Percentiles rank a stretch among this genome's conserved stretches.
These are phyloP conservation scores for Scleroderma citrinum DNA, from an alignment of 768 basidiomycete genomes.

Conservation along the genomic window DNA sequence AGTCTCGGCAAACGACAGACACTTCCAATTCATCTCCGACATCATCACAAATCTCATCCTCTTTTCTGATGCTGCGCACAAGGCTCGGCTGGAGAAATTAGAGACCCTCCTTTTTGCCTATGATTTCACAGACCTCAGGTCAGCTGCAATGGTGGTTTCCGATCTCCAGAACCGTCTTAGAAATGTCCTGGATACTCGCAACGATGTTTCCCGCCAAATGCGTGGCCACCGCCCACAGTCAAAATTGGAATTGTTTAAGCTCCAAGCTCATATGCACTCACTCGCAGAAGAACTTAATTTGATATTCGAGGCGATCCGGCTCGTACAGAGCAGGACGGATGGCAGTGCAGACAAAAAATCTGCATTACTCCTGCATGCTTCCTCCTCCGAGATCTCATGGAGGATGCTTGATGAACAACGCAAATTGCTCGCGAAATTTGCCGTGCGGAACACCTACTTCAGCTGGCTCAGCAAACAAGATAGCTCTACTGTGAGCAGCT, in stretches of 20 bases:
- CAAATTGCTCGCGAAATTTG: constrained; percentile 78
- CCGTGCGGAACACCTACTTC: constrained; percentile 72
- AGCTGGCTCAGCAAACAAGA: constrained; percentile 85
- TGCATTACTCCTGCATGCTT: constrained; percentile 73
- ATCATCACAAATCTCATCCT: constrained; percentile 82
- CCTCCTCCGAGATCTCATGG: constrained; percentile 87
- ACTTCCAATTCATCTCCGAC: constrained; percentile 81
- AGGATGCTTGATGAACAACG: constrained; percentile 73
- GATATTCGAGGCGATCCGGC: constrained; percentile 80
- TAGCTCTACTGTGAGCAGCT: constrained; percentile 73
- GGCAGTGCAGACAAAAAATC: constrained; percentile 68
- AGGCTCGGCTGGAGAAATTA: constrained; percentile 67
- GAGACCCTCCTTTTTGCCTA: constrained; percentile 83
- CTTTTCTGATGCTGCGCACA: constrained; percentile 85
- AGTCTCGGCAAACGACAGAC: constrained; percentile 74
- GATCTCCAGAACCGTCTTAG: constrained; percentile 72
- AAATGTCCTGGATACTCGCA: constrained; percentile 49
- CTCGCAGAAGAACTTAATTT: constrained; percentile 76
- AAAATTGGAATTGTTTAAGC: constrained; percentile 55
- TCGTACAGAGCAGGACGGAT: constrained; percentile 71
- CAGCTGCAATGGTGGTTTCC: constrained; percentile 65
- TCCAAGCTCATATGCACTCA: constrained; percentile 66
- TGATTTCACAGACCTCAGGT: constrained; percentile 74
- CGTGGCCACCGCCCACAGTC: constrained; percentile 28
- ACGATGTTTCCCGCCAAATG: constrained; percentile 33